phyloP scores from a whole-genome alignment of 1,139 yeast species.

The Suhomyces wounanorum region DNA sequence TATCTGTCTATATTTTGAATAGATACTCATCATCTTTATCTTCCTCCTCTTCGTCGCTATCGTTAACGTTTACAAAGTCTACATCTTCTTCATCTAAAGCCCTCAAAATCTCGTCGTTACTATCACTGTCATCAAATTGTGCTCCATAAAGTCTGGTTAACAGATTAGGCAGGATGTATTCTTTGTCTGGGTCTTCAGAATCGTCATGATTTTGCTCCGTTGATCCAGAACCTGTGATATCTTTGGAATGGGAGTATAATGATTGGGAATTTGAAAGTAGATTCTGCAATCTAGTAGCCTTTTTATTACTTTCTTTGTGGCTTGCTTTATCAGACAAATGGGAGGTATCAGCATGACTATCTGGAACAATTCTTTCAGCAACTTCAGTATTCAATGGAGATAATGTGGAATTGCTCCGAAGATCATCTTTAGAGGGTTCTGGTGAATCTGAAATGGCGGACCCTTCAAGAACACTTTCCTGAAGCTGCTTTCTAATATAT shows the following conservation, averaged over 20 bases:
- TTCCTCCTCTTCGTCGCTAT: constrained; percentile 20
- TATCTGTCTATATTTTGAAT: constrained; percentile 25
- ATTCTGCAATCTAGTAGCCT: constrained; percentile 33
- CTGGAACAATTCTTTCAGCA: neutral
- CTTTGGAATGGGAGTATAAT: constrained; percentile 33
- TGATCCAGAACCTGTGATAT: constrained; percentile 8
- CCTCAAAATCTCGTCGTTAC: constrained; percentile 22
- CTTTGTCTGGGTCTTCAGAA: constrained; percentile 30
- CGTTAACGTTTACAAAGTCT: constrained; percentile 32
- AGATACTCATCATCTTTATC: constrained; percentile 32
- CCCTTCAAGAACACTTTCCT: constrained; percentile 7
- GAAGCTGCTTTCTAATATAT: constrained; percentile 39
- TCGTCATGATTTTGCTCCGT: constrained; percentile 12
- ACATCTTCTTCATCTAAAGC: constrained; percentile 26
- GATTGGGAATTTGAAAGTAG: constrained; percentile 42
- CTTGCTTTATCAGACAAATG: neutral
- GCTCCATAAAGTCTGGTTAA: constrained; percentile 34
- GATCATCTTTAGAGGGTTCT: neutral
- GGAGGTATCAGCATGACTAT: neutral
- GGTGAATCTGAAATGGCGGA: constrained; percentile 8
- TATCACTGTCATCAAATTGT: constrained; percentile 20
- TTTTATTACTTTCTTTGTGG: neutral
- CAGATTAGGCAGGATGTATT: constrained; percentile 48
- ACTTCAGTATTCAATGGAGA: neutral
- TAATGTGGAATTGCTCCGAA: neutral